Evolutionary conservation across 129 eudicot genomes (phyloP), one percentile per base, ranked within the genome.

Genomic region (Smallanthus sonchifolius): DNA sequence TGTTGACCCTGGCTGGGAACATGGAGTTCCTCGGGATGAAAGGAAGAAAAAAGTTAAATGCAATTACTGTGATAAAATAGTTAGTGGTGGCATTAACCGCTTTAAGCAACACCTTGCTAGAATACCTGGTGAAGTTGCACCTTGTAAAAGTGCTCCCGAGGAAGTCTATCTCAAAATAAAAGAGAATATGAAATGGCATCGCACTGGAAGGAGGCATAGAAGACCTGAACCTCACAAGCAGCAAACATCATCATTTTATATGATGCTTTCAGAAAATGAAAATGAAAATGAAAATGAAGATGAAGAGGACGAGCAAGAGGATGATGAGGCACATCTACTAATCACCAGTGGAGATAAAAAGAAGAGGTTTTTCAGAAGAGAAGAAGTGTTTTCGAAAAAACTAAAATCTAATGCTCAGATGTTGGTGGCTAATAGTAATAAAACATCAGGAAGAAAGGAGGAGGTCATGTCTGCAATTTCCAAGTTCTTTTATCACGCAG

Each of bases 181-280:
- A 84, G 96, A 93, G 43, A 93, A 93, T 80, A 93, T 93, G 98
- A 93, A 86, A 80, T 93, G 98, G 98, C 98, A 93, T 86, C 95
- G 98, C 19, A 84, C 95, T 3, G 98, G 98, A 59, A 87, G 92
- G 80, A 90, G 92, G 83, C 98, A 86, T 63, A 82, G 92, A 76
- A 86, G 91, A 75, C 87, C 92, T 16, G 95, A 90, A 73, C 43
- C 81, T 15, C 65, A 48, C 32, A 44, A 42, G 67, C 76, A 73
- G 17, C 65, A 54, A 35, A 59, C 83, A 81, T 79, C 90, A 79
- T 19, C 87, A 5, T 87, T 83, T 62, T 86, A 84, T 72, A 63
- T 77, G 84, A 70, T 77, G 90, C 81, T 87, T 52, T 89, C 96
- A 30, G 96, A 89, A 49, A 85, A 92, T 74, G 98, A 92, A 57